Conservation (phyloP, 768 basidiomycete species). For the Tricholoma matsutake region DNA sequence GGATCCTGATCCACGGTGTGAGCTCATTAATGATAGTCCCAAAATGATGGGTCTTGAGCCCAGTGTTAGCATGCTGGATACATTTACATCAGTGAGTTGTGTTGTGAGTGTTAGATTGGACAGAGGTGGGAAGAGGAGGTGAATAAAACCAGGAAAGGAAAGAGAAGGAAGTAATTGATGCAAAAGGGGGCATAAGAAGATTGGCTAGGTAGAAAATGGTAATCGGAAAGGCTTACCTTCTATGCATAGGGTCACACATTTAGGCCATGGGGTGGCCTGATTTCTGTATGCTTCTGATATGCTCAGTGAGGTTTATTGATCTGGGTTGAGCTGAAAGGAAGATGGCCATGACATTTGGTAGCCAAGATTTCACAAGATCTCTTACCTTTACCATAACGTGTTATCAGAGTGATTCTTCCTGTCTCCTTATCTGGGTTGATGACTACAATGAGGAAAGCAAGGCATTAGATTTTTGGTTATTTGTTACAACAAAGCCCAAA, state of each 20-base stretch:
- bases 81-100: not conserved
- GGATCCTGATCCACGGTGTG: slow-evolving; percentile 76
- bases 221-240: slow-evolving; percentile 61
- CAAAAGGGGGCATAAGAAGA: not conserved
- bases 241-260: slow-evolving; percentile 99
- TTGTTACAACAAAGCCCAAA: not conserved
- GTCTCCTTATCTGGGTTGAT: slow-evolving; percentile 82
- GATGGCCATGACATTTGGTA: not conserved
- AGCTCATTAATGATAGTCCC: slow-evolving; percentile 87
- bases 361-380: not conserved
- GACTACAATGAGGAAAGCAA: slow-evolving; percentile 43
- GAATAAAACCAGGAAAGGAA: slow-evolving; percentile 1
- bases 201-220: slow-evolving; percentile 12
- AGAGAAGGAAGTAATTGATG: not conserved
- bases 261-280: slow-evolving; percentile 88
- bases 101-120: not conserved
- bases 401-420: slow-evolving; percentile 88
- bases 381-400: slow-evolving; percentile 86
- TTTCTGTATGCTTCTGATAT: slow-evolving; percentile 77
- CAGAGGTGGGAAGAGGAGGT: not conserved
- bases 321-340: slow-evolving; percentile 33
- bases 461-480: not conserved
- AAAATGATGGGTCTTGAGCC: slow-evolving; percentile 90
- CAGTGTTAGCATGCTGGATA: slow-evolving; percentile 68
- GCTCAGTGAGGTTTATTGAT: slow-evolving; percentile 70